Conservation (phyloP, 2,329 filamentous ascomycete species). For the Paracoccidioides brasiliensis region DNA sequence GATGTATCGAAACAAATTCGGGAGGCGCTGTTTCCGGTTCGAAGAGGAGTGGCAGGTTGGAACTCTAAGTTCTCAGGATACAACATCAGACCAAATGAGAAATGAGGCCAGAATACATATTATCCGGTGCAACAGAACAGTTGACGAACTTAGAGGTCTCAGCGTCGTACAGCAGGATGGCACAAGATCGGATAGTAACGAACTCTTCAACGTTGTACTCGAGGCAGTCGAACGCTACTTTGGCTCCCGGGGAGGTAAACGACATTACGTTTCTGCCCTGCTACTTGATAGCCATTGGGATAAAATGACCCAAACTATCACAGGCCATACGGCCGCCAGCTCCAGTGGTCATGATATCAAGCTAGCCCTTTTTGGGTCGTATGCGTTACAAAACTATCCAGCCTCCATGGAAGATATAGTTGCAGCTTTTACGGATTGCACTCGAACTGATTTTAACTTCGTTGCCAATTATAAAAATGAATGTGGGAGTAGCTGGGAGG, state of each 20-base stretch:
- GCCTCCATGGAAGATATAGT: constrained; percentile 79
- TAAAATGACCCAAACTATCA: constrained; percentile 52
- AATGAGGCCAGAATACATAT: constrained; percentile 86
- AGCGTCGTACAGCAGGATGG: constrained; percentile 66
- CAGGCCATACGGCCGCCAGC: constrained; percentile 74
- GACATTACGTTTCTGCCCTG: constrained; percentile 75
- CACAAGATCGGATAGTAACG: constrained; percentile 54
- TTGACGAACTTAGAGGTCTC: constrained; percentile 68
- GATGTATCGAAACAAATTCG: constrained; percentile 81
- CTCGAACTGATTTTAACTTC: constrained; percentile 64
- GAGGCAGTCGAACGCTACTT: constrained; percentile 72
- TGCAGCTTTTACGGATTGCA: constrained; percentile 80
- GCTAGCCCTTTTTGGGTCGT: constrained; percentile 82
- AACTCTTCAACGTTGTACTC: constrained; percentile 62
- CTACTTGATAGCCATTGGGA: constrained; percentile 88
- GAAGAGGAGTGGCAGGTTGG: constrained; percentile 92
- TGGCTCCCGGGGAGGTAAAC: constrained; percentile 59
- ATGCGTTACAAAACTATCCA: constrained; percentile 83
- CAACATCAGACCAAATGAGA: constrained; percentile 57
- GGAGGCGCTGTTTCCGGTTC: constrained; percentile 73
- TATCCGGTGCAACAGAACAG: constrained; percentile 68
- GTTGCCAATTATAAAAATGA: constrained; percentile 81
- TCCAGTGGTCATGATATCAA: constrained; percentile 59
- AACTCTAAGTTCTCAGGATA: constrained; percentile 63
- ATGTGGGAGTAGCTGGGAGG: constrained; percentile 83